Evolutionary conservation across 1,284 basidiomycete species (phyloP), one percentile per base, ranked within the genome.

Genomic region (Porogramme epimiltina): DNA sequence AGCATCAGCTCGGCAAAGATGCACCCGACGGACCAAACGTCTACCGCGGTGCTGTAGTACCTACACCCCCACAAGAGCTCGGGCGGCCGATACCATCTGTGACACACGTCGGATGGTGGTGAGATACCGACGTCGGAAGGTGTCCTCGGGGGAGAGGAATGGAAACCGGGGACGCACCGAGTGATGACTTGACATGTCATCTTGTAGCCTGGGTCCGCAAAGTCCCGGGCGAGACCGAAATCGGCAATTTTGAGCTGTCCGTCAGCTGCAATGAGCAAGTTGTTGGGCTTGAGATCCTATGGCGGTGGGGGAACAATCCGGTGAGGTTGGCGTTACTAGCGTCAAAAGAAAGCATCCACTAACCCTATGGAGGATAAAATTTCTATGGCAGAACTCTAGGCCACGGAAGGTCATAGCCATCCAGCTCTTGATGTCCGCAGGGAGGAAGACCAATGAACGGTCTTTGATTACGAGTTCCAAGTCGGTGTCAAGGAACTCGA

Each of bases 141-240:
- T 37, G 34, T 5, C 42, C n/a, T 37, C 34, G n/a, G n/a, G n/a
- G n/a, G n/a, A n/a, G n/a, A 39, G 22, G 9, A 16, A 42, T 15
- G 20, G 18, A 20, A 3, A 15, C 1, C 43, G 2, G 41, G 16
- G 15, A 66, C 77, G 39, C 56, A 94, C 91, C 93, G 78, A 5
- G 97, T 99, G 67, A 99, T 96, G 54, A 99, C 97, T 66, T 98
- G 95, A 63, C 88, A 93, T 0, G 97, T 98, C 97, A 99, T 99
- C 67, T 93, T 91, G 64, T 89, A 87, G 1, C 89, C 91, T 22
- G 95, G 93, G 65, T 96, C 94, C 31, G 89, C 89, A 69, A 91
- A 96, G 73, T 99, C 97, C 57, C 97, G 79, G 22, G 97, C 97
- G 8, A 99, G 82, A 82, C 97, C 97, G 69, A 99, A 99, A 85